A percentile compares a stretch with the other conserved stretches of the same genome.
Conservation (phyloP, 176 grass and related monocot genomes). For the Urochloa ruziziensis region DNA sequence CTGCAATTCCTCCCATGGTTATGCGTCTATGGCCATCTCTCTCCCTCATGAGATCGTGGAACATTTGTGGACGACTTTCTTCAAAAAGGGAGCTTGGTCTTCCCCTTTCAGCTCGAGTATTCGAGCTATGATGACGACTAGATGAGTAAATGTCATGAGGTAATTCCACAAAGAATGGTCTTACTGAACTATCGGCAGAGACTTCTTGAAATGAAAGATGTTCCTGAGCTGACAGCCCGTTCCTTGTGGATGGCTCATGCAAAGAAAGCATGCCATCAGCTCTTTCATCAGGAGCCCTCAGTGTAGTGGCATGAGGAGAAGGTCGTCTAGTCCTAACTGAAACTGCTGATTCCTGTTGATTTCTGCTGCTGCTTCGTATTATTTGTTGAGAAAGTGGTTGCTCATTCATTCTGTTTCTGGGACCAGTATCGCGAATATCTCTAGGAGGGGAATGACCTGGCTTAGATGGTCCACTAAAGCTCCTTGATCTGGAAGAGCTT, state of each 20-base stretch:
- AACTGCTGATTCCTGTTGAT: conserved; percentile 39
- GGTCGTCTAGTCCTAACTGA: conserved; percentile 48
- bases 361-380: conserved; percentile 29
- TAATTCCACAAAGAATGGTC: conserved; percentile 40
- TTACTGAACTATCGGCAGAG: conserved; percentile 28
- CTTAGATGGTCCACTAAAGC: conserved; percentile 10
- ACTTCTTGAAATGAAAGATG: conserved; percentile 29
- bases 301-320: conserved; percentile 25
- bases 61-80: conserved; percentile 21
- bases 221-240: conserved; percentile 8
- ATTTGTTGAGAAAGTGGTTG: conserved; percentile 26
- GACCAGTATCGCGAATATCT: conserved; percentile 7
- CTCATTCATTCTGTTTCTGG: conserved; percentile 13
- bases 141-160: conserved; percentile 37
- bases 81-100: conserved; percentile 36
- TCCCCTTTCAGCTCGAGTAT: conserved; percentile 14
- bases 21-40: conserved; percentile 29
- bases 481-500: conserved; percentile 48
- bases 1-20: conserved; percentile 58
- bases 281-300: conserved; percentile 33
- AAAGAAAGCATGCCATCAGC: conserved; percentile 2
- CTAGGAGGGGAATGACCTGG: conserved; percentile 16
- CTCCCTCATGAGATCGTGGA: conserved; percentile 5
- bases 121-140: conserved; percentile 24
- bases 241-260: conserved; percentile 26